Conservation (phyloP, 2,329 filamentous ascomycete genomes). For the Trichoderma sp. region DNA sequence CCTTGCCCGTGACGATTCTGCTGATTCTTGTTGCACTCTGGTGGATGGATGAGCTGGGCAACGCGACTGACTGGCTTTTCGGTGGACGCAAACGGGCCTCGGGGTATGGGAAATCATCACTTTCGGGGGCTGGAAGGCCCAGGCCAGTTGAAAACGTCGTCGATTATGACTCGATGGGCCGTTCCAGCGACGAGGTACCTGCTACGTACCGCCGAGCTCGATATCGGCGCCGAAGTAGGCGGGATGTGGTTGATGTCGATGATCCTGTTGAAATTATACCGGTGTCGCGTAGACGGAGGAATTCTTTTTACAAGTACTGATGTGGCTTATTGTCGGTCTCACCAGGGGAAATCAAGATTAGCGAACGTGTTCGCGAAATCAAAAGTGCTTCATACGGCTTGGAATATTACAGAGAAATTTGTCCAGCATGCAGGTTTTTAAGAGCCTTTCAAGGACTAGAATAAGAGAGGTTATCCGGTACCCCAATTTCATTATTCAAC, state of each 20-base stretch:
- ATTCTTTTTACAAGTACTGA: constrained; percentile 21
- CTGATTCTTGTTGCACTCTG: constrained; percentile 39
- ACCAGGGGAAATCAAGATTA: background rate
- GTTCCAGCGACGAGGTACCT: constrained; percentile 1
- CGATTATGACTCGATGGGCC: background rate
- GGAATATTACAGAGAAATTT: background rate
- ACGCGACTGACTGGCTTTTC: constrained; percentile 36
- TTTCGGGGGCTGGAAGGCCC: background rate
- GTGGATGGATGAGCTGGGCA: constrained; percentile 48
- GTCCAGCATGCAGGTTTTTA: background rate
- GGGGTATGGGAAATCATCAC: background rate
- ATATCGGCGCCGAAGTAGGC: background rate
- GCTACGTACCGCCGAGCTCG: background rate
- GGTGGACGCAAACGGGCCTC: constrained; percentile 24
- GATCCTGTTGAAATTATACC: background rate
- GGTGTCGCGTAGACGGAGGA: constrained; percentile 10
- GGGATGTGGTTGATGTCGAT: background rate
- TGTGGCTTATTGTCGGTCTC: background rate
- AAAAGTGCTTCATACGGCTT: background rate
- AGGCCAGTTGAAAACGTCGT: background rate
- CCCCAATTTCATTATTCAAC: too few relatives aligned
- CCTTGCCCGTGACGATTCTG: constrained; percentile 48
- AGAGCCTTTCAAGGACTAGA: background rate
- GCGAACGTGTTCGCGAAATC: background rate
- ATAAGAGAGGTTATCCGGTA: background rate